phyloP scores from a whole-genome alignment of 345 rosid species.

The Hibiscus mutabilis region DNA sequence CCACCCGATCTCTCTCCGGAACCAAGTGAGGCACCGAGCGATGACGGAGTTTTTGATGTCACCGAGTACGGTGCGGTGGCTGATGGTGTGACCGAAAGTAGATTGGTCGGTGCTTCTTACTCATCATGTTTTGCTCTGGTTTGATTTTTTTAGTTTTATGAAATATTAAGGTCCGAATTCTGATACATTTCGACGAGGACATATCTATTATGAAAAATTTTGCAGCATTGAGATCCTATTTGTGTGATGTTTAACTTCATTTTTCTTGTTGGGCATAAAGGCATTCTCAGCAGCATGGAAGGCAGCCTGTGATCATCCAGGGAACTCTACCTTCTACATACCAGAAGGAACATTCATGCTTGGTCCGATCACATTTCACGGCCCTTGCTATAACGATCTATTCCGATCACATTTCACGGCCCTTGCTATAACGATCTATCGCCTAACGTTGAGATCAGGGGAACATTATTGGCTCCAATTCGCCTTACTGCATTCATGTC shows the following conservation, averaged over 20 bases:
- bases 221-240: neutral
- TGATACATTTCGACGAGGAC: no score
- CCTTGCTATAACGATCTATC: slow-evolving; percentile 28
- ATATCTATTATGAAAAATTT: neutral
- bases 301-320: slow-evolving; percentile 27
- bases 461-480: slow-evolving; percentile 29
- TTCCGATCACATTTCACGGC: slow-evolving; percentile 24
- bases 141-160: neutral
- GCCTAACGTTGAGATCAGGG: slow-evolving; percentile 28
- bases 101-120: slow-evolving; percentile 21
- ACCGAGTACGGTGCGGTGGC: slow-evolving; percentile 31
- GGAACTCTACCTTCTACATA: slow-evolving; percentile 23
- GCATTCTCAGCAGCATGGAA: slow-evolving; percentile 34
- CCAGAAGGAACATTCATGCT: slow-evolving; percentile 27
- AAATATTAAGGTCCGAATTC: no score
- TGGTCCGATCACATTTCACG: slow-evolving; percentile 27
- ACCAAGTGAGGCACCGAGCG: neutral
- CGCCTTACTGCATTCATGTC: slow-evolving; percentile 15
- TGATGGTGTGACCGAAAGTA: slow-evolving; percentile 30
- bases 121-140: neutral
- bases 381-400: slow-evolving; percentile 27
- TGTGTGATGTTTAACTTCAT: neutral
- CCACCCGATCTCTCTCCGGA: slow-evolving; percentile 1
- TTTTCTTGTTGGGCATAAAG: slow-evolving; percentile 7
- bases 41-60: slow-evolving; percentile 26